Evolutionary conservation across 2,329 filamentous ascomycete genomes (phyloP).

Genomic region (Fusarium sp.): DNA sequence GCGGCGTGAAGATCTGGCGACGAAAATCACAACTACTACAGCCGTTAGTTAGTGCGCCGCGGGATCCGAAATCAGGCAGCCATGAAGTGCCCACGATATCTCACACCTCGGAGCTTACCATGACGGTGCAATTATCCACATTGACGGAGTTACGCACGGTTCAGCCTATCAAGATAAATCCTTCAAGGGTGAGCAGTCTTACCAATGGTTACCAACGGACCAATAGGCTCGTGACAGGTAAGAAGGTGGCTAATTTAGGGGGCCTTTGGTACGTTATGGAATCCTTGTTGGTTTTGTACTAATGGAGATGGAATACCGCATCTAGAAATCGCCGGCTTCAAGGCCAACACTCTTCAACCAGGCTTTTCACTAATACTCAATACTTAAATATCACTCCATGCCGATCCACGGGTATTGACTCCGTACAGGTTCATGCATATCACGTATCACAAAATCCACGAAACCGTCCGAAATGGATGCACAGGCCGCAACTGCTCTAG

Average conservation of each 20-base stretch:
- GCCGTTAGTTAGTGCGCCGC: no score
- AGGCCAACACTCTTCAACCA: background rate
- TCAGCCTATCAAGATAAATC: background rate
- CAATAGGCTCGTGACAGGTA: background rate
- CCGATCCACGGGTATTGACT: background rate
- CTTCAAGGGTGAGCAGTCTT: background rate
- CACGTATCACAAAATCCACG: background rate
- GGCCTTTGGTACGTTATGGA: background rate
- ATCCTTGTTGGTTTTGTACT: no score
- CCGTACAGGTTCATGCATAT: background rate
- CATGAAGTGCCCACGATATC: background rate
- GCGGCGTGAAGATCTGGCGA: no score
- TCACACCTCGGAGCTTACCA: background rate
- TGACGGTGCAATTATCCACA: background rate
- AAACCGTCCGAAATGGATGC: background rate
- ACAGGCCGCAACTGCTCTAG: background rate
- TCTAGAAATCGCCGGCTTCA: background rate
- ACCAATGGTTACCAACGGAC: background rate
- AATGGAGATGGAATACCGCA: background rate
- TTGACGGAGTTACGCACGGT: background rate
- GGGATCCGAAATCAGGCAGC: background rate
- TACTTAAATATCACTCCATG: background rate
- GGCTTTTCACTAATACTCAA: background rate
- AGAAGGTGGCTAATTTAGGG: background rate
- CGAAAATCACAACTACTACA: no score